Conservation (phyloP, 495 filamentous ascomycete species). For the Trichoderma asperelloides region DNA sequence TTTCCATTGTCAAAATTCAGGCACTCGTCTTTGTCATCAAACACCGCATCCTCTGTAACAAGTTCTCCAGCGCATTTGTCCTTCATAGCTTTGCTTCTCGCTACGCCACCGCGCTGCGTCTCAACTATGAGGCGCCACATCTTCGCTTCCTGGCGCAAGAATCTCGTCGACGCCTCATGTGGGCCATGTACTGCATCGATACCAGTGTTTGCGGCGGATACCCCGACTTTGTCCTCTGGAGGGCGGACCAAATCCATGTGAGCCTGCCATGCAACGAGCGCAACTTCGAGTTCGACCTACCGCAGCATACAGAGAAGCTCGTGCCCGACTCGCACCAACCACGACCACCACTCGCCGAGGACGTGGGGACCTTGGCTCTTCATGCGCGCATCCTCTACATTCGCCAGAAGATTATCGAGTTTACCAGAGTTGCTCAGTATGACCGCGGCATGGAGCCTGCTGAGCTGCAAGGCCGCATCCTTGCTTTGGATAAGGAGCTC, state of each 20-base stretch:
- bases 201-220: slow-evolving; percentile 35
- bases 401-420: slow-evolving; percentile 34
- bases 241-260: slow-evolving; percentile 33
- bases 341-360: slow-evolving; percentile 29
- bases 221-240: slow-evolving; percentile 37
- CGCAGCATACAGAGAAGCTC: slow-evolving; percentile 34
- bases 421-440: slow-evolving; percentile 25
- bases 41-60: slow-evolving; percentile 37
- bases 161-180: slow-evolving; percentile 42
- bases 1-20: slow-evolving; percentile 38
- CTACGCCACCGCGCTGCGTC: slow-evolving; percentile 37
- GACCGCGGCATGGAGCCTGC: slow-evolving; percentile 27
- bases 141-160: slow-evolving; percentile 42
- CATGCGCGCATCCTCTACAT: slow-evolving; percentile 40
- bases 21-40: slow-evolving; percentile 40
- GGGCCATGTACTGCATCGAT: slow-evolving; percentile 43
- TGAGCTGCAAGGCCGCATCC: slow-evolving; percentile 29
- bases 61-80: slow-evolving; percentile 40
- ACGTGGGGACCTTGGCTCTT: slow-evolving; percentile 39
- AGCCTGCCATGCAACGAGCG: slow-evolving; percentile 43
- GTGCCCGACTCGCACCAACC: slow-evolving; percentile 19
- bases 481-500: slow-evolving; percentile 33
- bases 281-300: slow-evolving; percentile 44
- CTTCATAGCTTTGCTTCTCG: slow-evolving; percentile 36
- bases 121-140: slow-evolving; percentile 39